These are phyloP conservation scores for Pythium brachiatum DNA, from an alignment of 352 stramenopile genomes.

Conservation along the genomic window DNA sequence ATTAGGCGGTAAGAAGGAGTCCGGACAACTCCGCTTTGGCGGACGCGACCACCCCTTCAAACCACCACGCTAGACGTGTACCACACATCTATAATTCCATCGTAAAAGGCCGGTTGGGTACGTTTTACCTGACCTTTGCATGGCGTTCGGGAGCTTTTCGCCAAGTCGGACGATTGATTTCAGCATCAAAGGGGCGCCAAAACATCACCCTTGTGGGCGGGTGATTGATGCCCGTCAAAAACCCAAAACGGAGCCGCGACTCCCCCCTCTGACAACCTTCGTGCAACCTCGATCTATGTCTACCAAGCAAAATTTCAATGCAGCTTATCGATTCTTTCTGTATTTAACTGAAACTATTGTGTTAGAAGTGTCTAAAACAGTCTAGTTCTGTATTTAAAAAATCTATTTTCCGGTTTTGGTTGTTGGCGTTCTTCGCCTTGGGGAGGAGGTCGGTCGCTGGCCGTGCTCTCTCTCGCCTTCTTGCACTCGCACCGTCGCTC, in stretches of 20 bases:
- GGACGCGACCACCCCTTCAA: constrained; percentile 73
- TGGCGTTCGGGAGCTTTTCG: background rate
- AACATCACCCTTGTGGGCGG: background rate
- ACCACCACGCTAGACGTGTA: constrained; percentile 25
- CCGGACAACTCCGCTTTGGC: constrained; percentile 79
- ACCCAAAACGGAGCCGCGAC: constrained; percentile 21
- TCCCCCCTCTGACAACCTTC: constrained; percentile 10
- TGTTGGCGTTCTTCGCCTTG: constrained; percentile 7
- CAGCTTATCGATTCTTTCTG: background rate
- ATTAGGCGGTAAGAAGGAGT: constrained; percentile 77
- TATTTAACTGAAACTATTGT: background rate
- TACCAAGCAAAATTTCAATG: background rate
- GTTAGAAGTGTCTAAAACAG: constrained; percentile 22
- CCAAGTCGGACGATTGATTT: constrained; percentile 3
- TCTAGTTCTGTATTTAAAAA: constrained; percentile 9
- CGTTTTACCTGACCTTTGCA: background rate
- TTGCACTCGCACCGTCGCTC: constrained; percentile 18
- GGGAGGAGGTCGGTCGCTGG: background rate
- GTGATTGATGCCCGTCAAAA: constrained; percentile 29
- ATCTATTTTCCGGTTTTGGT: constrained; percentile 13
- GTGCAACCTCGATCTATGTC: constrained; percentile 6
- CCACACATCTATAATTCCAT: background rate
- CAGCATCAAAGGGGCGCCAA: background rate
- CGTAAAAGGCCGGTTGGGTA: background rate
- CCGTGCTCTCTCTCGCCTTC: constrained; percentile 10